These are phyloP conservation scores for Nannizzia gypsea DNA, from an alignment of 2,329 filamentous ascomycete species.

Conservation along the genomic window DNA sequence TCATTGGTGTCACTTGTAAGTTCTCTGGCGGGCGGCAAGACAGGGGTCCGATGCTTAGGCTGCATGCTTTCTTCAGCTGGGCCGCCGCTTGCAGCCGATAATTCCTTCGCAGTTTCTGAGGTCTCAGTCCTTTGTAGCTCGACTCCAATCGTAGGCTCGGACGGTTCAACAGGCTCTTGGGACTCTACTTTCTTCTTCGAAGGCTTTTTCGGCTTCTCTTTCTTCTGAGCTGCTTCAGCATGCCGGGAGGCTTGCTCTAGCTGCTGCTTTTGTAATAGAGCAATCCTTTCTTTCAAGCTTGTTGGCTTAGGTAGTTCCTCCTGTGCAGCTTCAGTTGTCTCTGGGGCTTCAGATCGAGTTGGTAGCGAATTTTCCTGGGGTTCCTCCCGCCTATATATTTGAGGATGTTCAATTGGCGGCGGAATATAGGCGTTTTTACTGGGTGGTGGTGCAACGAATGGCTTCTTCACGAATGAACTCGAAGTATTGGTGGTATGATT, in stretches of 20 bases:
- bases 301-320: conserved; percentile 80
- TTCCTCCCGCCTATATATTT: conserved; percentile 79
- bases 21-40: conserved; percentile 37
- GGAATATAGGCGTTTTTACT: conserved; percentile 86
- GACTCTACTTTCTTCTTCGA: conserved; percentile 52
- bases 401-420: conserved; percentile 53
- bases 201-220: conserved; percentile 75
- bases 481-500: conserved; percentile 57
- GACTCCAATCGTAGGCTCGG: conserved; percentile 18
- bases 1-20: conserved; percentile 52
- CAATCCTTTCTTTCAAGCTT: conserved; percentile 90
- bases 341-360: conserved; percentile 16
- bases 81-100: conserved; percentile 24
- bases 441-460: conserved; percentile 88
- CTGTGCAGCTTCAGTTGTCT: conserved; percentile 40
- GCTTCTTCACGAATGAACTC: conserved; percentile 79
- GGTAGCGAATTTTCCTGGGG: conserved; percentile 41
- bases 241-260: conserved; percentile 75
- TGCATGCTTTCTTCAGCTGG: conserved; percentile 13
- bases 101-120: conserved; percentile 25
- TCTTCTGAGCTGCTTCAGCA: conserved; percentile 64
- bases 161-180: conserved; percentile 18
- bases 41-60: conserved; percentile 25
- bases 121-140: conserved; percentile 23
- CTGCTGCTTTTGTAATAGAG: conserved; percentile 85